Percentiles rank a stretch among this genome's conserved stretches.
Evolutionary conservation across 2,329 filamentous ascomycete genomes (phyloP).

Genomic region (Onygena corvina): DNA sequence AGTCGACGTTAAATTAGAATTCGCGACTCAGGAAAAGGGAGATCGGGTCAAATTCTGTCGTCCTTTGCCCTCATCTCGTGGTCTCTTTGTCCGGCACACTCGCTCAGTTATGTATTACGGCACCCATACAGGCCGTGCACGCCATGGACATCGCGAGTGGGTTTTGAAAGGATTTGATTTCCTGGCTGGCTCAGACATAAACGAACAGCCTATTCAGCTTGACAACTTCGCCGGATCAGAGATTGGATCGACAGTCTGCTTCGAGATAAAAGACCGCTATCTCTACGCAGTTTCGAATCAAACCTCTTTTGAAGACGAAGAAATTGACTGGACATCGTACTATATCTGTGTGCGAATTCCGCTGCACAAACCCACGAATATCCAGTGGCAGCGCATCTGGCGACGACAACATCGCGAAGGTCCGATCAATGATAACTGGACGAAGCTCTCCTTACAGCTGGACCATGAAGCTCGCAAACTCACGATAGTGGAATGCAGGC

Average conservation of each 20-base stretch:
- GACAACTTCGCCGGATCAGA: constrained; percentile 51
- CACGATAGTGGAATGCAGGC: constrained; percentile 54
- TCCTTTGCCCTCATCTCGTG: constrained; percentile 38
- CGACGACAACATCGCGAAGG: constrained; percentile 57
- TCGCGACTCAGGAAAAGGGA: constrained; percentile 12
- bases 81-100: constrained; percentile 58
- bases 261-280: constrained; percentile 53
- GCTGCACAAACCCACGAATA: constrained; percentile 35
- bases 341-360: constrained; percentile 57
- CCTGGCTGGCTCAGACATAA: constrained; percentile 29
- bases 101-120: constrained; percentile 52
- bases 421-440: constrained; percentile 63
- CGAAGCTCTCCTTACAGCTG: constrained; percentile 48
- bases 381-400: constrained; percentile 47
- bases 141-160: constrained; percentile 50
- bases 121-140: constrained; percentile 45
- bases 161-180: constrained; percentile 45
- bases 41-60: constrained; percentile 33
- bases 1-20: constrained; percentile 31
- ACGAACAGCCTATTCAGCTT: constrained; percentile 40
- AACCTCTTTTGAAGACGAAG: constrained; percentile 48
- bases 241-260: constrained; percentile 56
- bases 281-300: constrained; percentile 62
- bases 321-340: constrained; percentile 53
- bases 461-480: constrained; percentile 49